Percentiles rank a stretch among this genome's conserved stretches.
Evolutionary conservation across 208 protist species (phyloP).

Genomic region (Leishmania turanica): DNA sequence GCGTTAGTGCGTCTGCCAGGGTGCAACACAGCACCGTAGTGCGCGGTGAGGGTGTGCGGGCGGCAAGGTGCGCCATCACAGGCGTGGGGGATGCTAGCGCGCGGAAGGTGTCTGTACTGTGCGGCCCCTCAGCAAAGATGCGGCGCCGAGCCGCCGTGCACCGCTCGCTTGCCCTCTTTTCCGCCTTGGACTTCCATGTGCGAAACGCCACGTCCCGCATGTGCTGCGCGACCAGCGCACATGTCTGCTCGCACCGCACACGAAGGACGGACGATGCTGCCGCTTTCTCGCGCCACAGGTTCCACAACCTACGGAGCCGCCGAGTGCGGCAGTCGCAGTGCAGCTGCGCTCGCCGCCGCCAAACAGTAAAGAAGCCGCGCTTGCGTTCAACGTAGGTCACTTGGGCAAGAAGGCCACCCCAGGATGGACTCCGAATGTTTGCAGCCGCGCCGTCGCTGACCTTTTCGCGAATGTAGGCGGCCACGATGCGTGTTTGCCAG

Average conservation of each 20-base stretch:
- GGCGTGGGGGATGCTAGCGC: constrained; percentile 1
- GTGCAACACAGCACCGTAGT: neutral
- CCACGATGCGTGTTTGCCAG: constrained; percentile 30
- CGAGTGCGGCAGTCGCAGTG: neutral
- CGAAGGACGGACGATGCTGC: neutral
- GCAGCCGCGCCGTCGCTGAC: constrained; percentile 9
- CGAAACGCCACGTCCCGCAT: constrained; percentile 3
- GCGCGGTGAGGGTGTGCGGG: neutral
- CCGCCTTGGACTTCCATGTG: constrained; percentile 39
- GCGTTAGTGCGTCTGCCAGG: constrained; percentile 7
- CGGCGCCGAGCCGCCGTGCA: constrained; percentile 28
- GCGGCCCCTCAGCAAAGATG: constrained; percentile 1
- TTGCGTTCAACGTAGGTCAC: constrained; percentile 53
- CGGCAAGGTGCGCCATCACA: neutral
- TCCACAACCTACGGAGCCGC: constrained; percentile 8
- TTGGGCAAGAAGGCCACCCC: constrained; percentile 28
- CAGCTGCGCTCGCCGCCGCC: constrained; percentile 28
- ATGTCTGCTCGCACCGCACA: neutral
- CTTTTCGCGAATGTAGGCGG: constrained; percentile 28
- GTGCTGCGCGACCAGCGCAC: neutral
- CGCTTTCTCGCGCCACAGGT: constrained; percentile 10
- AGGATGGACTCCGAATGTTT: constrained; percentile 21
- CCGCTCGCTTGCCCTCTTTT: constrained; percentile 16
- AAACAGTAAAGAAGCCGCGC: constrained; percentile 46
- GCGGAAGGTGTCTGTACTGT: constrained; percentile 7